These are phyloP conservation scores for Angophora floribunda DNA, from an alignment of 345 rosid genomes.

Conservation along the genomic window DNA sequence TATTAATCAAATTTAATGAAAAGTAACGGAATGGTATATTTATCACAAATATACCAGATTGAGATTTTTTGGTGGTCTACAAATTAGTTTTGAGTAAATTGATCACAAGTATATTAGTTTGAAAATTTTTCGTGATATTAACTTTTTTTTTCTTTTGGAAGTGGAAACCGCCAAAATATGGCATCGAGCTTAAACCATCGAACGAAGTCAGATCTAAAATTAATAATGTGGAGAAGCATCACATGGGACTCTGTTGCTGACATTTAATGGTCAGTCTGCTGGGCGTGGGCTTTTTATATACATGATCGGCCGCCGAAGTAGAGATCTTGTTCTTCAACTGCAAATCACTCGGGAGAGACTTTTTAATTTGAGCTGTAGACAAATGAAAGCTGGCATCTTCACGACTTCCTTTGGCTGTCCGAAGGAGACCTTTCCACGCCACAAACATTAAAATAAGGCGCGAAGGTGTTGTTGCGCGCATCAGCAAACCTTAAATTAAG, in stretches of 20 bases:
- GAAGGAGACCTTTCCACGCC: not conserved
- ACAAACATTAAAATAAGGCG: not conserved
- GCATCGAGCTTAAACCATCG: too few relatives aligned
- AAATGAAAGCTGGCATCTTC: not conserved
- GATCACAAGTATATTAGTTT: too few relatives aligned
- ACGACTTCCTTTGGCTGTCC: not conserved
- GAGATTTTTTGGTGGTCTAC: too few relatives aligned
- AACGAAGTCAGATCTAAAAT: not conserved
- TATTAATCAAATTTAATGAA: too few relatives aligned
- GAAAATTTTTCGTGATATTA: too few relatives aligned
- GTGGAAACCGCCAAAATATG: accelerated
- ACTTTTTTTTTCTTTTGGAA: not conserved
- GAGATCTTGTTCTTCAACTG: not conserved
- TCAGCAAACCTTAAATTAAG: not conserved
- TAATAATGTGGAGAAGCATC: not conserved
- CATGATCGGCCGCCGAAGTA: not conserved
- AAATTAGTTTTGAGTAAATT: too few relatives aligned
- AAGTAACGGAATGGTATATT: too few relatives aligned
- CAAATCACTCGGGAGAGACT: not conserved
- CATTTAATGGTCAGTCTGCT: not conserved
- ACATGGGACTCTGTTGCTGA: not conserved
- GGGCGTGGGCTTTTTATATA: not conserved
- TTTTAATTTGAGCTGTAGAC: not conserved
- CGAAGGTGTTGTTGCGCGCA: not conserved
- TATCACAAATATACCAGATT: too few relatives aligned